Percentiles rank a stretch among this genome's conserved stretches.
phyloP scores from a whole-genome alignment of 345 rosid genomes.

The Gossypium raimondii region DNA sequence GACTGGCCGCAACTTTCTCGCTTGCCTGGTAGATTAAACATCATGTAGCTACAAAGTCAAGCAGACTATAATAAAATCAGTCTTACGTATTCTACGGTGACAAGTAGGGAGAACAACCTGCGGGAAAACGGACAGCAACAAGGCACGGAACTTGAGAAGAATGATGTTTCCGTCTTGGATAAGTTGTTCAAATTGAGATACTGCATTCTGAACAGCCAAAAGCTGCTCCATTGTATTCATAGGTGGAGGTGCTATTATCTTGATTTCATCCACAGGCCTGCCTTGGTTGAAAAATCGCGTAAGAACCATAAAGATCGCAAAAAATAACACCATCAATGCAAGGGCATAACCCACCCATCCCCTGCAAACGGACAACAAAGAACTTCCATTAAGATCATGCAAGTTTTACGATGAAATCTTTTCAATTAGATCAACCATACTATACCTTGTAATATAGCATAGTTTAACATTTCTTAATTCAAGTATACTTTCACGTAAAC shows the following conservation, averaged over 20 bases:
- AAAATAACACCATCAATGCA: constrained; percentile 37
- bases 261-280: constrained; percentile 46
- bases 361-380: constrained; percentile 29
- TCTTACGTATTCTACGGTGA: not conserved
- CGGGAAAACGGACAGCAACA: constrained; percentile 66
- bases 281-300: constrained; percentile 60
- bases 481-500: not conserved
- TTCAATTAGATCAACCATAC: not conserved
- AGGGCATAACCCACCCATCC: constrained; percentile 69
- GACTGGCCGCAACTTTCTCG: constrained; percentile 57
- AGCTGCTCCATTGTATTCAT: constrained; percentile 96
- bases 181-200: constrained; percentile 68
- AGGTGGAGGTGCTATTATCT: constrained; percentile 73
- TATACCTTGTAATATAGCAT: not conserved
- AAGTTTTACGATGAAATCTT: not conserved
- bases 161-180: constrained; percentile 79
- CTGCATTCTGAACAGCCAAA: constrained; percentile 80
- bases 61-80: not conserved
- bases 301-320: constrained; percentile 65
- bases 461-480: not conserved
- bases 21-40: constrained; percentile 55
- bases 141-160: constrained; percentile 85
- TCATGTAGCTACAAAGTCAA: not conserved
- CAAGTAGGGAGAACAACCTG: constrained; percentile 39
- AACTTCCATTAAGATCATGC: constrained; percentile 4